These are phyloP conservation scores for Diplosphaera chodatii DNA, from an alignment of 139 green algal genomes.

Conservation along the genomic window DNA sequence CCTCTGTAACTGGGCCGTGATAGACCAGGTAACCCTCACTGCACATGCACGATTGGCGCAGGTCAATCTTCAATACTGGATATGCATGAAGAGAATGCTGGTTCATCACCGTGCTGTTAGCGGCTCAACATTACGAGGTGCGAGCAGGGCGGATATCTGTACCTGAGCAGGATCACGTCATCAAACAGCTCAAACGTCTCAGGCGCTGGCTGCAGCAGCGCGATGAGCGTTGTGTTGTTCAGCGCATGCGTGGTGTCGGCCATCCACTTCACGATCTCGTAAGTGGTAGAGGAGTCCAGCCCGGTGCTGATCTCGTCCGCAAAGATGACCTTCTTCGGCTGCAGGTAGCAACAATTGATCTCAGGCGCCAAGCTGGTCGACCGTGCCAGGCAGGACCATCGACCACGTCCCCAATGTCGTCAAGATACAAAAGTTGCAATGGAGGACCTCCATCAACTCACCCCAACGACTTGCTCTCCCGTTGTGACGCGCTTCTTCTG, in stretches of 20 bases:
- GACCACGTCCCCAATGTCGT: no score
- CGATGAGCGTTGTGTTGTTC: conserved; percentile 26
- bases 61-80: no score
- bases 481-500: conserved; percentile 64
- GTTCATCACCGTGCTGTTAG: no score
- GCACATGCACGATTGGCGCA: conserved; percentile 18
- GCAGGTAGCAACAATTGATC: conserved; percentile 44
- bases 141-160: no score
- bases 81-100: no score
- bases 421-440: no score
- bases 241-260: conserved; percentile 2
- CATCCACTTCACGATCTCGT: conserved; percentile 23
- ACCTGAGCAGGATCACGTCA: conserved; percentile 35
- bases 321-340: conserved; percentile 38
- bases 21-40: conserved; percentile 39
- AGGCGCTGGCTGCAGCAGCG: conserved; percentile 47
- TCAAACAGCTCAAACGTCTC: conserved; percentile 54
- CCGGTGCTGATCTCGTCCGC: conserved; percentile 58
- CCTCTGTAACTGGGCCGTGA: conserved; percentile 27
- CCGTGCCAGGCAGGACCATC: no score
- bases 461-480: conserved; percentile 1
- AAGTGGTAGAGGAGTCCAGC: conserved; percentile 50
- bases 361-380: no score
- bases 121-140: no score
- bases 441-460: no score